Evolutionary conservation across 176 grass and related monocot species (phyloP).

Genomic region (Oryza australiensis): DNA sequence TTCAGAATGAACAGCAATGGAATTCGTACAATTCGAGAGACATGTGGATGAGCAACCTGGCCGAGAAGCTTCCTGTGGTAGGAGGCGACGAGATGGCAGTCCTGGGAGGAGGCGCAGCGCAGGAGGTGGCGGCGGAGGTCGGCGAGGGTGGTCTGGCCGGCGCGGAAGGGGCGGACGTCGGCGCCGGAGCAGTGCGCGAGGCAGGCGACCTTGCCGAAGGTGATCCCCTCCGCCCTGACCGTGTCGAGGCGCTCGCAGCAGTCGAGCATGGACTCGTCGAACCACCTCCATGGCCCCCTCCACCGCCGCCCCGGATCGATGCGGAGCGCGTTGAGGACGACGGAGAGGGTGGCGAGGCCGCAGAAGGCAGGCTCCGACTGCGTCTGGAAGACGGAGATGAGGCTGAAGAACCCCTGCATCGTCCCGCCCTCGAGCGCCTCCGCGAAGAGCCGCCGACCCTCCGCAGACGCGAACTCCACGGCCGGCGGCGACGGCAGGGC

Average conservation of each 20-base stretch:
- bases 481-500: constrained; percentile 77
- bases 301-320: constrained; percentile 65
- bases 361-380: constrained; percentile 87
- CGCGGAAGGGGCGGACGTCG: constrained; percentile 62
- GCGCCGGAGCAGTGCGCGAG: constrained; percentile 87
- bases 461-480: constrained; percentile 78
- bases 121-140: constrained; percentile 65
- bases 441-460: constrained; percentile 71
- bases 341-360: constrained; percentile 70
- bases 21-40: not conserved
- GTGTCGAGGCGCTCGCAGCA: constrained; percentile 85
- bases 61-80: constrained; percentile 50
- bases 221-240: constrained; percentile 71
- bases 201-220: constrained; percentile 87
- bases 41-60: constrained; percentile 16
- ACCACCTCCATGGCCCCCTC: constrained; percentile 95
- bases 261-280: constrained; percentile 97
- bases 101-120: constrained; percentile 59
- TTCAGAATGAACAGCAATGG: not conserved
- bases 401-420: constrained; percentile 80
- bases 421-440: constrained; percentile 69
- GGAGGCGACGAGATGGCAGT: constrained; percentile 75
- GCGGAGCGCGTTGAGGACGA: constrained; percentile 84
- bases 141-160: constrained; percentile 47
- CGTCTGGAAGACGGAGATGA: constrained; percentile 80